Evolutionary conservation across 169 alveolate genomes (phyloP).

Genomic region (Eimeria praecox): DNA sequence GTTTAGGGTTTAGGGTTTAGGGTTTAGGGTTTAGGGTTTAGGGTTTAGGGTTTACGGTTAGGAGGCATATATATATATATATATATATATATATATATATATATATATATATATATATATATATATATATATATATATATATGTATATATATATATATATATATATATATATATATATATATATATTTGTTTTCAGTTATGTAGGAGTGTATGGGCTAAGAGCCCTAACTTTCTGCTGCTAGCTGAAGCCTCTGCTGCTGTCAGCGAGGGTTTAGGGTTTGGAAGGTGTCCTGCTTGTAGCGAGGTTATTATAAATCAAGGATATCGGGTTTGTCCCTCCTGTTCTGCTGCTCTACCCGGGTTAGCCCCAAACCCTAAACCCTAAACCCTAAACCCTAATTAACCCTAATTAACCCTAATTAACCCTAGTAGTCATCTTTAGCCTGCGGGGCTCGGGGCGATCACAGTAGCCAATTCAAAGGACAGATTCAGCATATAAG

Average conservation of each 20-base stretch:
- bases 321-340: neutral
- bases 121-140: constrained; percentile 73
- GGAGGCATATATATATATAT: neutral
- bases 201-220: constrained; percentile 90
- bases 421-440: neutral
- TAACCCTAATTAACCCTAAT: neutral
- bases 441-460: neutral
- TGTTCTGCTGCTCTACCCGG: neutral
- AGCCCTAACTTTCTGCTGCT: constrained; percentile 90
- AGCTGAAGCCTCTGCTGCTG: constrained; percentile 85
- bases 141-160: constrained; percentile 79
- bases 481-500: neutral
- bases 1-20: constrained; percentile 43
- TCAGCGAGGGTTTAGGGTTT: constrained; percentile 16
- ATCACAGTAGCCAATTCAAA: neutral
- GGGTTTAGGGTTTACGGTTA: neutral
- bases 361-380: constrained; percentile 27
- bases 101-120: neutral
- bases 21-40: neutral
- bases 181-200: constrained; percentile 35
- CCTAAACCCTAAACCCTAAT: constrained; percentile 10
- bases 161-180: neutral
- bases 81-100: constrained; percentile 80
- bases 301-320: no score
- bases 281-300: neutral